Evolutionary conservation across 495 filamentous ascomycete species (phyloP).

Genomic region (Trypethelium eluteriae): DNA sequence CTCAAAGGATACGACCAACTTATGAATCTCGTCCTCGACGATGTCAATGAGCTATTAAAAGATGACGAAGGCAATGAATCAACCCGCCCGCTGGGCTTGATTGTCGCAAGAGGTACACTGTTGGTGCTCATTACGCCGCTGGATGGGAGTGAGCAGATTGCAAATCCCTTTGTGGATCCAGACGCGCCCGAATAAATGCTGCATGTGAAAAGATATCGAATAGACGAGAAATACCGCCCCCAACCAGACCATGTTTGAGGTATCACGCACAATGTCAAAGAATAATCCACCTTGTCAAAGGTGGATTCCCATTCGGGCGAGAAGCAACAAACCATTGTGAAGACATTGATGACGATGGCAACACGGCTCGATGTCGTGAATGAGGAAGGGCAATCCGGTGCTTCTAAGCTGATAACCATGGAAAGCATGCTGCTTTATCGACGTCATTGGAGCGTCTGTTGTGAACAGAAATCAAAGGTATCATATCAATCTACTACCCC

Average conservation of each 20-base stretch:
- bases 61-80: slow-evolving; percentile 89
- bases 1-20: slow-evolving; percentile 94
- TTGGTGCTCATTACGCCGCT: slow-evolving; percentile 86
- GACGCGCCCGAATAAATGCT: no score
- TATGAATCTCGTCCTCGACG: slow-evolving; percentile 95
- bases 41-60: slow-evolving; percentile 80
- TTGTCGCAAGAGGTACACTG: slow-evolving; percentile 86
- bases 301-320: no score
- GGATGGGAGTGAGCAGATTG: slow-evolving; percentile 90
- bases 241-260: neutral
- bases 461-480: neutral
- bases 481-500: neutral
- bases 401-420: no score
- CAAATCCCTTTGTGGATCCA: slow-evolving; percentile 74
- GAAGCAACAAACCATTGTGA: no score
- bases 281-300: no score
- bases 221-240: neutral
- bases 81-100: slow-evolving; percentile 74
- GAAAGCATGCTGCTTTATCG: no score
- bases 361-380: no score
- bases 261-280: neutral
- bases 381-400: no score
- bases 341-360: no score
- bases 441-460: neutral
- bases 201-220: no score